Conservation (phyloP, 495 filamentous ascomycete species). For the Penicillium riverlandense region DNA sequence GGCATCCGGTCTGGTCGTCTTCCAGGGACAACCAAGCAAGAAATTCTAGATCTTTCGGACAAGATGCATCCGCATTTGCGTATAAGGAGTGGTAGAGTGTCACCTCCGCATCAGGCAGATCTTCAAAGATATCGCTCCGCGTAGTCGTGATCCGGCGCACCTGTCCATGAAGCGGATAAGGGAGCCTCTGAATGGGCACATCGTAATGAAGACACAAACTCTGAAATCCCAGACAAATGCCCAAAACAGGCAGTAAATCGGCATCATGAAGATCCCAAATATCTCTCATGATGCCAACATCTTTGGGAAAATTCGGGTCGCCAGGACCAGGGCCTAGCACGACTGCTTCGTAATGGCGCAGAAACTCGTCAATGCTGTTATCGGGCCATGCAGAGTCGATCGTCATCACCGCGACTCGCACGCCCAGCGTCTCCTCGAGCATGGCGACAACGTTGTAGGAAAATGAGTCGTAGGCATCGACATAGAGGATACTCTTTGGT, state of each 20-base stretch:
- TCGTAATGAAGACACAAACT: conserved; percentile 65
- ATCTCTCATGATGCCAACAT: conserved; percentile 72
- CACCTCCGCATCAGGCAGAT: conserved; percentile 52
- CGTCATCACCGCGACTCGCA: conserved; percentile 60
- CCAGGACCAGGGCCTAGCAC: conserved; percentile 80
- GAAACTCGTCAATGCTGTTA: conserved; percentile 35
- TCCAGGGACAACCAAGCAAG: conserved; percentile 32
- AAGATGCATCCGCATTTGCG: conserved; percentile 38
- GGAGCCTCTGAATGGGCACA: conserved; percentile 52
- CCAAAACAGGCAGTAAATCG: conserved; percentile 65
- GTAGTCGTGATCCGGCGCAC: conserved; percentile 54
- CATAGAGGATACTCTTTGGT: conserved; percentile 59
- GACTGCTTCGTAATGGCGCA: conserved; percentile 63
- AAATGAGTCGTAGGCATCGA: conserved; percentile 96
- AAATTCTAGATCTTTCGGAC: conserved; percentile 14
- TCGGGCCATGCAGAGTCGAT: conserved; percentile 55
- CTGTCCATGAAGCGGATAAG: conserved; percentile 73
- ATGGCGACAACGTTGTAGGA: conserved; percentile 85
- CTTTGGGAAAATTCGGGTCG: conserved; percentile 46
- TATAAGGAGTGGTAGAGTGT: conserved; percentile 87
- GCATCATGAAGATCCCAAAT: conserved; percentile 62
- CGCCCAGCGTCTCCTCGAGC: conserved; percentile 56
- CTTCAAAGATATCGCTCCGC: conserved; percentile 44
- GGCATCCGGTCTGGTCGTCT: background rate
- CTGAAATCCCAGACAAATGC: conserved; percentile 92